Base-by-base conservation (phyloP, 768 basidiomycete species). In the Cystofilobasidium macerans region DNA sequence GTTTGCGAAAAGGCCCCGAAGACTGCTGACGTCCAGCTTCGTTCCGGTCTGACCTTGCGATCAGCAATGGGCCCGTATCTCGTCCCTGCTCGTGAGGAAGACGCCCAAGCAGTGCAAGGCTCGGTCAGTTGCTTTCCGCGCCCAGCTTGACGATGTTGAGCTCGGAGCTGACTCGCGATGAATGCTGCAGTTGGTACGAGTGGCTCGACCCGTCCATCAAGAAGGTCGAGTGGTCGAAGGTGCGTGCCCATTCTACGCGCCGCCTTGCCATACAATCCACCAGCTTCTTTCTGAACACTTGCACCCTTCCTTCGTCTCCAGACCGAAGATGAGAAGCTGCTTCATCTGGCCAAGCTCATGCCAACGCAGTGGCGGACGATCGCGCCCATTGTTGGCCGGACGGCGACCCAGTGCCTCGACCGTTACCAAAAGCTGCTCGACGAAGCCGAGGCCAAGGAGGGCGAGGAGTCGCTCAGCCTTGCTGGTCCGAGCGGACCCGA, bases 161-260 rank as follows among this genome's bases (percentile, higher is more conserved):
- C 45, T 9, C 45, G 3, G n/a, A 12, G 45, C 45, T 47, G 45
- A 47, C 45, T 43, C 4, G 42, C 42, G 42, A 43, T 43, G 42
- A 12, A 3, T 20, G 42, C 42, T 20, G 8, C 32, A 72, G 76
- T 71, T 98, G 94, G 94, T 97, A 94, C 74, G 94, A 97, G 78
- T 98, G 95, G 95, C 79, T 98, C 57, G 95, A 99, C 78, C 95
- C 95, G 8, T 93, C 91, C 60, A 99, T 98, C 78, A 97, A 97
- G 78, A 99, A 99, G 81, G 97, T 94, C 22, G 95, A 98, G 76
- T 99, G 95, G 95, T 95, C 93, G 54, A 98, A 97, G 79, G 92
- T 86, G 67, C 56, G 81, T 76, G 16, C 20, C 14, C 20, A 40
- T 20, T 24, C 22, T 4, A 38, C 56, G 12, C 22, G 12, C 36